phyloP scores from a whole-genome alignment of 495 filamentous ascomycete species.

The Pyrenula massariospora region DNA sequence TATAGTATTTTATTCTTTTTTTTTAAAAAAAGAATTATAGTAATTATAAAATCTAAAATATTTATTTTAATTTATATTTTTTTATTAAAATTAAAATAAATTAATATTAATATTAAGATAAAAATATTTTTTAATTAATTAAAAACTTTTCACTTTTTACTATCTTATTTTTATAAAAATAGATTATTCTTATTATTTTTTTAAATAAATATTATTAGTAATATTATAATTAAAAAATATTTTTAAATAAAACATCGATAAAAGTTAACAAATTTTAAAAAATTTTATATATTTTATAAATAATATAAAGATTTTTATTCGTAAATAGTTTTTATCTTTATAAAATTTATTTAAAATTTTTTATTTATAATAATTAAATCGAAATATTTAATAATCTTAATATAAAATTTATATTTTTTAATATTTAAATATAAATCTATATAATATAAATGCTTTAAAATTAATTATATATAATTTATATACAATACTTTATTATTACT shows the following conservation, averaged over 20 bases:
- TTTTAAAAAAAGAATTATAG: conserved; percentile 3
- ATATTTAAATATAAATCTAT: conserved; percentile 5
- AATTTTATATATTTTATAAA: conserved; percentile 11
- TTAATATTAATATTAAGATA: conserved; percentile 2
- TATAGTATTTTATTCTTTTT: conserved; percentile 1
- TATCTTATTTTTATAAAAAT: neutral
- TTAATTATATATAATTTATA: conserved; percentile 6
- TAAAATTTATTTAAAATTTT: conserved; percentile 5
- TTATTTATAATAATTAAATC: conserved; percentile 2
- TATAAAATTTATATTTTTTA: conserved; percentile 9
- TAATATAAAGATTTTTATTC: conserved; percentile 11
- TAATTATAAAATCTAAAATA: conserved; percentile 4
- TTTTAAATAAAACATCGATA: conserved; percentile 18
- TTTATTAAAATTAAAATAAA: conserved; percentile 6
- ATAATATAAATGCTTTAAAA: conserved; percentile 2
- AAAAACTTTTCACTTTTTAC: conserved; percentile 2
- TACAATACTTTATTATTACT: conserved; percentile 5
- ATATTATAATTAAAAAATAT: conserved; percentile 9
- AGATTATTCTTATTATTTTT: conserved; percentile 6
- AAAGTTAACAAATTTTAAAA: conserved; percentile 25
- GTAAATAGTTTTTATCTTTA: conserved; percentile 10
- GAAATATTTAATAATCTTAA: conserved; percentile 5
- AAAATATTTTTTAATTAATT: conserved; percentile 3
- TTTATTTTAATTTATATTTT: conserved; percentile 5
- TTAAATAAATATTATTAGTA: conserved; percentile 8